Evolutionary conservation across 139 green algal species (phyloP).

Genomic region (Tetradesmus lagerheimii): DNA sequence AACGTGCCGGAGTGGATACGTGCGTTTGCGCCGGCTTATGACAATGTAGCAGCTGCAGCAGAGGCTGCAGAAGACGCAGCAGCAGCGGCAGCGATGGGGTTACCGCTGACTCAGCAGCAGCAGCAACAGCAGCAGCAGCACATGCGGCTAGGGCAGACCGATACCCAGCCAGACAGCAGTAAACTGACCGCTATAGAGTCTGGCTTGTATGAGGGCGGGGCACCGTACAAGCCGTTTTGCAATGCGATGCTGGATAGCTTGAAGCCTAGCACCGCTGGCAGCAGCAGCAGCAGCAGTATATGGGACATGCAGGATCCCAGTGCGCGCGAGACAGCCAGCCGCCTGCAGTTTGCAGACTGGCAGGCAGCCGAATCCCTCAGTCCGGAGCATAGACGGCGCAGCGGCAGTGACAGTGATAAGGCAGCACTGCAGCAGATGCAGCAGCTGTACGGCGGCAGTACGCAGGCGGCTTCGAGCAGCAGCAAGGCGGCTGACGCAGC

Average conservation of each 20-base stretch:
- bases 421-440: neutral
- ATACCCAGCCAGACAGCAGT: neutral
- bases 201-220: neutral
- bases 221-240: conserved; percentile 27
- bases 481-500: neutral
- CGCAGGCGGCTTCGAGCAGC: conserved; percentile 18
- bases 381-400: neutral
- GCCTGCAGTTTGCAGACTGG: conserved; percentile 39
- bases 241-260: conserved; percentile 22
- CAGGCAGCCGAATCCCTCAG: neutral
- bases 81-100: conserved; percentile 19
- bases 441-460: neutral
- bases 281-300: neutral
- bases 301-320: neutral
- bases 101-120: neutral
- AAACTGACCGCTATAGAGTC: neutral
- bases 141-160: neutral
- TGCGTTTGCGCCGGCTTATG: neutral
- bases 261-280: neutral
- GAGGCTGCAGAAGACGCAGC: neutral
- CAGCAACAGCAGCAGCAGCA: conserved; percentile 29
- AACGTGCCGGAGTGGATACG: conserved; percentile 41
- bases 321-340: conserved; percentile 6
- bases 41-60: neutral
- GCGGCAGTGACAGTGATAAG: neutral